These are phyloP conservation scores for Ustulina deusta DNA, from an alignment of 2,329 filamentous ascomycete species.

Conservation along the genomic window DNA sequence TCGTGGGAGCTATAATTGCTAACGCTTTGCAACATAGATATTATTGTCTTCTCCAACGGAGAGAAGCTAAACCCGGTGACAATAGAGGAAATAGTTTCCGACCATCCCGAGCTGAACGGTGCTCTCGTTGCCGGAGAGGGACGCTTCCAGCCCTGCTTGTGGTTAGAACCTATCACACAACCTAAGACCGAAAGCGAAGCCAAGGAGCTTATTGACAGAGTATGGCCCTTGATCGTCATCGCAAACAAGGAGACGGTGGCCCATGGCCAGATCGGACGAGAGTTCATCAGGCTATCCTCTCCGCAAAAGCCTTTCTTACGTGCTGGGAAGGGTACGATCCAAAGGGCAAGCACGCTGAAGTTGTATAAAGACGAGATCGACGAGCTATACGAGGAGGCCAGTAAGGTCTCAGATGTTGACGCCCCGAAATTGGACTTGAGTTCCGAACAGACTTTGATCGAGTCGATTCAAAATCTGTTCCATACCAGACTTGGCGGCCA, in stretches of 20 bases:
- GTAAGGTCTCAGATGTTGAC: conserved; percentile 35
- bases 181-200: conserved; percentile 49
- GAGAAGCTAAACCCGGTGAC: conserved; percentile 64
- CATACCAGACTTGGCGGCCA: conserved; percentile 43
- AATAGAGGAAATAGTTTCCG: conserved; percentile 56
- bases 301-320: conserved; percentile 58
- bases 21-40: conserved; percentile 42
- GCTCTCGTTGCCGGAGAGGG: conserved; percentile 61
- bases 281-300: conserved; percentile 55
- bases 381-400: conserved; percentile 52
- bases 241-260: conserved; percentile 59
- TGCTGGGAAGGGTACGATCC: conserved; percentile 61
- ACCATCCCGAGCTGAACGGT: conserved; percentile 56
- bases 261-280: conserved; percentile 59
- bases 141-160: conserved; percentile 60
- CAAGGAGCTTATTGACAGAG: conserved; percentile 53
- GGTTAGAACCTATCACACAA: conserved; percentile 58
- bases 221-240: conserved; percentile 59
- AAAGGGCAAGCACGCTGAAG: conserved; percentile 55
- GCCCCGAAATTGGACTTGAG: conserved; percentile 48
- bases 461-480: conserved; percentile 52
- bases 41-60: conserved; percentile 64
- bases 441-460: conserved; percentile 47
- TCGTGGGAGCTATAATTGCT: not conserved
- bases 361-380: conserved; percentile 60